Base-by-base conservation (phyloP, 139 green algal genomes). In the Gonium pectorale region DNA sequence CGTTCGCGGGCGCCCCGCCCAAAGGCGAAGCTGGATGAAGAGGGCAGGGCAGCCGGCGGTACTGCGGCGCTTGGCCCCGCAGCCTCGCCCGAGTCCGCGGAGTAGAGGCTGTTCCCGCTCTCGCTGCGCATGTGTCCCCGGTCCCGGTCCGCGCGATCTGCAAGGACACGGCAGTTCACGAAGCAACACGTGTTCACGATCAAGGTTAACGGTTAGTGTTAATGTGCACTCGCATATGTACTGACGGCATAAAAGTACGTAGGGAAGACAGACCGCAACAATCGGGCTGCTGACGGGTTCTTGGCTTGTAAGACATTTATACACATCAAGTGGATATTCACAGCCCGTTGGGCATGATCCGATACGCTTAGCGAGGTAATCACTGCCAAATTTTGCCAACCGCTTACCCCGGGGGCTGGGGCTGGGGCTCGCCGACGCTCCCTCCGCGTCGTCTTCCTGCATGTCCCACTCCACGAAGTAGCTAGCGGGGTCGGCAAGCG, bases 401-500 rank as follows among this genome's bases (percentile, higher is more conserved):
- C 27, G 11, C 72, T 33, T n/a, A 83, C 77, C 77, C 2, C 60
- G 22, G 5, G 60, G 77, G 35, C 46, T 63, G 35, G 66, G 62
- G 41, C 59, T 72, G 43, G 54, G 43, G 60, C 81, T 87, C 26
- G 44, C 38, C 4, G 38, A 78, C 3, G 15, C 70, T 21, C 44
- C 46, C 0, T 70, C 56, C n/a, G 27, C 44, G 9, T 70, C 44
- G 24, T 60, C 56, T 7, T 87, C 56, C 29, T 77, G 70, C 43
- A 81, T 46, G 56, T 68, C 60, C 56, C 60, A 78, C 27, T 87
- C 71, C 19, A n/a, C 44, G 13, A 75, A 73, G 27, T 49, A 75
- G 70, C 44, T 74, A 31, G 37, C 26, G 2, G 69, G 62, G 3
- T 81, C 59, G 1, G 38, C 44, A 19, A 72, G 74, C 1, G 35